Conservation (phyloP, 1,284 basidiomycete genomes). For the Mycosarcoma mackinlayi region DNA sequence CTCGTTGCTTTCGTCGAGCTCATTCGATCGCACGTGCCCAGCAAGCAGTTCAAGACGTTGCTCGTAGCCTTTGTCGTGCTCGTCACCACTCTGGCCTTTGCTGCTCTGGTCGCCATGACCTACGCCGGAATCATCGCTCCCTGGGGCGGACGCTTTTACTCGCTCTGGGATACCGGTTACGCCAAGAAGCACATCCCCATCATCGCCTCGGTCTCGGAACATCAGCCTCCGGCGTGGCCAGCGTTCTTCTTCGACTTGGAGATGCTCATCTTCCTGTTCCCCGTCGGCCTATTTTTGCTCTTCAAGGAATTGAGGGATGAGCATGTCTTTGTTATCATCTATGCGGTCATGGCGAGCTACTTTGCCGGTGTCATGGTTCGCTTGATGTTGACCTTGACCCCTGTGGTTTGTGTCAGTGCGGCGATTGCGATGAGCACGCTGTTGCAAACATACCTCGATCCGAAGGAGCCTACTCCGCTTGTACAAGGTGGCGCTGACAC, state of each 20-base stretch:
- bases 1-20: constrained; percentile 94
- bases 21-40: constrained; percentile 87
- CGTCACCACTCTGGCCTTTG: constrained; percentile 76
- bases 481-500: constrained; percentile 64
- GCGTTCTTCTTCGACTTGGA: constrained; percentile 99
- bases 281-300: constrained; percentile 91
- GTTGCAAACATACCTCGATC: constrained; percentile 87
- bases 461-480: constrained; percentile 72
- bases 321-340: constrained; percentile 98
- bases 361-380: constrained; percentile 99
- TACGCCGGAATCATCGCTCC: constrained; percentile 96
- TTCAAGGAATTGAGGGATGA: constrained; percentile 95
- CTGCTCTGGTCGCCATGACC: constrained; percentile 75
- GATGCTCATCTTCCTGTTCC: constrained; percentile 97
- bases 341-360: constrained; percentile 93
- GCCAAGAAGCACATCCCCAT: constrained; percentile 97
- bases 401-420: constrained; percentile 88
- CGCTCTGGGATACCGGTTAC: constrained; percentile 98
- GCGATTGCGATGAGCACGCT: constrained; percentile 91
- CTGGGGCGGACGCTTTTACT: constrained; percentile 99
- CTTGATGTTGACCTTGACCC: constrained; percentile 89
- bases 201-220: constrained; percentile 99
- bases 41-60: constrained; percentile 90
- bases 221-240: constrained; percentile 99
- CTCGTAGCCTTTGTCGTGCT: constrained; percentile 73